Conservation (phyloP, 2,329 filamentous ascomycete species). For the Remersonia thermophila region DNA sequence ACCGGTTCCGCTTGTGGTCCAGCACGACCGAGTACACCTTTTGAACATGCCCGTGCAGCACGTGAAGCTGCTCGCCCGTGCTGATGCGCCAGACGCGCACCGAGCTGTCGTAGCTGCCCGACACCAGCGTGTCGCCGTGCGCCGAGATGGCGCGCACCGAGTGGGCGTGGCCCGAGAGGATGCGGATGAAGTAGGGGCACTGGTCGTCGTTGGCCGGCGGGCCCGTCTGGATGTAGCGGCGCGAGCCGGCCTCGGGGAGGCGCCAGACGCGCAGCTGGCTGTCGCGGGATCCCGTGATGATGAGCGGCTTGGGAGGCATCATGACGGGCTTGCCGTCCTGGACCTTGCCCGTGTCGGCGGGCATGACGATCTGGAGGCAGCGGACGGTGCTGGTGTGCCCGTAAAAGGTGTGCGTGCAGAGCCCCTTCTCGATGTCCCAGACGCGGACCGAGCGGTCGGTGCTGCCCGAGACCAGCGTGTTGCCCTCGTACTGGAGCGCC, state of each 20-base stretch:
- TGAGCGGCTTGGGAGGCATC: constrained; percentile 87
- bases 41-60: constrained; percentile 72
- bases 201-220: constrained; percentile 63
- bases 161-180: constrained; percentile 74
- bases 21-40: constrained; percentile 97
- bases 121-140: constrained; percentile 89
- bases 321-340: constrained; percentile 64
- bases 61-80: constrained; percentile 76
- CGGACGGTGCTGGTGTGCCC: constrained; percentile 96
- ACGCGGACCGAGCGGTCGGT: constrained; percentile 98
- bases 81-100: constrained; percentile 97
- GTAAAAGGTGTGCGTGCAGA: constrained; percentile 91
- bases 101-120: constrained; percentile 89
- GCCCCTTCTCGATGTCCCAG: constrained; percentile 91
- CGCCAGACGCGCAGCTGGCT: constrained; percentile 92
- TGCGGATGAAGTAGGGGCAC: constrained; percentile 89
- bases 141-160: constrained; percentile 94
- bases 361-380: constrained; percentile 88
- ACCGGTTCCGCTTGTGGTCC: constrained; percentile 81
- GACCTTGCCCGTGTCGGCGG: constrained; percentile 61
- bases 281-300: constrained; percentile 93
- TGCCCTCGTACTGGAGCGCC: constrained; percentile 93
- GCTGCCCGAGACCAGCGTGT: constrained; percentile 87
- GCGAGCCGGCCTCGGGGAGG: constrained; percentile 68
- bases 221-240: constrained; percentile 65